Base-by-base conservation (phyloP, 2,329 filamentous ascomycete genomes). In the Ceratocystis papillata region DNA sequence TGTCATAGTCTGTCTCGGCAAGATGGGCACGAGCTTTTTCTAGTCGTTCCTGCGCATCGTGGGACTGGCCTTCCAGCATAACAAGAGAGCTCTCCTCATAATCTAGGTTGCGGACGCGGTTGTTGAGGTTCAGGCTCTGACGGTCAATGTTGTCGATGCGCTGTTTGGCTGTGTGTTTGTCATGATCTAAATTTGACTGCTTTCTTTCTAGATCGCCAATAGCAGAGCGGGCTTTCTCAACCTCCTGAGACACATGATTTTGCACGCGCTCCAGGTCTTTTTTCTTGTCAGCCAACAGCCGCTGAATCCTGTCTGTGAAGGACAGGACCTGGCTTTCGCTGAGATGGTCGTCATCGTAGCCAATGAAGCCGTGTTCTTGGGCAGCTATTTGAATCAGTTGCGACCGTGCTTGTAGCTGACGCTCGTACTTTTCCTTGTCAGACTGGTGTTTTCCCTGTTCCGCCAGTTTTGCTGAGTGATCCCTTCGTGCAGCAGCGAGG, bases 81-180 rank as follows among this genome's bases (percentile, higher is more conserved):
- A 88, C 88, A 73, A 90, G 89, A 41, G 84, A 83, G 2, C 92
- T 92, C 76, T 97, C 93, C 70, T 99, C 93, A 37, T 92, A 81
- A 45, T 88, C 82, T 65, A 99, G 87, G n/a, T 79, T 79, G 70
- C 87, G 81, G 41, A 90, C 79, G 41, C 88, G 84, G 60, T 78
- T 80, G 72, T 96, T 89, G 44, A 92, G 79, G 0, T 78, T 76
- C 2, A 76, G 76, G 5, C 87, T 83, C 65, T 88, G 88, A 72
- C 82, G 85, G 68, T 96, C 90, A 70, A 94, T 91, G 5, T 80
- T 76, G 0, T 79, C 77, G 68, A 96, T 90, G 60, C 89, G 85
- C 70, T 88, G 83, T 71, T 84, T 88, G 4, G 90, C 85, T 59
- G 82, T 84, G 28, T 87, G 81, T 65, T 92, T 94, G 70, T 86